Evolutionary conservation across 495 filamentous ascomycete species (phyloP), one percentile per base, ranked within the genome.

Genomic region (Tuber melanosporum): DNA sequence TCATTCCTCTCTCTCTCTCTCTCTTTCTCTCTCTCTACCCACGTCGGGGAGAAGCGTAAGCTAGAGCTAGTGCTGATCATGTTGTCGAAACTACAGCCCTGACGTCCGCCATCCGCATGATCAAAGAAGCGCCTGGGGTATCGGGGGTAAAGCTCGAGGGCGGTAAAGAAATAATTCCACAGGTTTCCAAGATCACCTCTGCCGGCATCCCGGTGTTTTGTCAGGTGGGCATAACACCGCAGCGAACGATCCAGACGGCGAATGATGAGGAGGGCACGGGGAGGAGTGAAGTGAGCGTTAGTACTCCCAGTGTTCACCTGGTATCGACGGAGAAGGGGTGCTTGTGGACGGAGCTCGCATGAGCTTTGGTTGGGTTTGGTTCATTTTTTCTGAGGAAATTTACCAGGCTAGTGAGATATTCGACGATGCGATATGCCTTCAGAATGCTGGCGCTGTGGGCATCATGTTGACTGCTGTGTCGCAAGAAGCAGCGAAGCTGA

Each of bases 121-220:
- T 98, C 79, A 98, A 99, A 84, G 91, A 98, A 85, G 96, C 95
- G 46, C 92, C 94, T 8, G 80, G 75, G 20, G 80, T 82, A 12
- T 92, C 97, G 74, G 89, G 88, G 70, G 86, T 99, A 80, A 99
- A 98, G 85, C 90, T 99, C 36, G 95, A 99, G 86, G 95, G 95
- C 70, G 95, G 95, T 17, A 87, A 88, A 73, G 95, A 96, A 80
- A 92, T 98, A 87, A 93, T 92, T 0, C 89, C 93, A 0, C 92
- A 93, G 0, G 97, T 99, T 82, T 87, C 89, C 79, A 91, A 91
- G 72, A 94, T 99, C 85, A 93, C 92, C 49, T 86, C 89, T 39
- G 94, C 93, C 45, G 95, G 95, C n/a, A 97, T 99, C 75, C 94
- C 95, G 5, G 96, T 98, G 43, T 89, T 98, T 57, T 95, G 90